Percentiles rank a stretch among this genome's conserved stretches.
Conservation (phyloP, 345 rosid genomes). For the Populus alba region DNA sequence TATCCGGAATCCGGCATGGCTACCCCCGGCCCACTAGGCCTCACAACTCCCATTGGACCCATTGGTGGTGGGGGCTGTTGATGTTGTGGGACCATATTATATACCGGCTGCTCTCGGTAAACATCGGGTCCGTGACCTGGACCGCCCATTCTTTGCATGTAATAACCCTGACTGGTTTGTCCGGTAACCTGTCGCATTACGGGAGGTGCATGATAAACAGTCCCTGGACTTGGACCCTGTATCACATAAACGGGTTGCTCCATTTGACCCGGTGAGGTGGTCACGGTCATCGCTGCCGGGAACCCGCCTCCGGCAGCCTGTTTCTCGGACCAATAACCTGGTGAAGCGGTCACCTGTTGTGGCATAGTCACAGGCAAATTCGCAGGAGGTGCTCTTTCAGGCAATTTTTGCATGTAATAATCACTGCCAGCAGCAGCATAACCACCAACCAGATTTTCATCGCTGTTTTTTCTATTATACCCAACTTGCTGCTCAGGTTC, state of each 20-base stretch:
- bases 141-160: slow-evolving; percentile 54
- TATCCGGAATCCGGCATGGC: slow-evolving; percentile 46
- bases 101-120: slow-evolving; percentile 71
- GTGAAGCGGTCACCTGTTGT: slow-evolving; percentile 31
- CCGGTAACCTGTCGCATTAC: slow-evolving; percentile 47
- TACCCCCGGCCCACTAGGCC: slow-evolving; percentile 32
- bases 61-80: slow-evolving; percentile 25
- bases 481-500: slow-evolving; percentile 41
- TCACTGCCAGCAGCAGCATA: slow-evolving; percentile 38
- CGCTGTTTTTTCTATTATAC: slow-evolving; percentile 45
- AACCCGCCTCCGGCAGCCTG: slow-evolving; percentile 50
- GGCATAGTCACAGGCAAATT: slow-evolving; percentile 28
- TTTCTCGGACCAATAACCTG: slow-evolving; percentile 60
- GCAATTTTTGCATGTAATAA: slow-evolving; percentile 46
- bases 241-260: slow-evolving; percentile 70
- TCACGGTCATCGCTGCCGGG: slow-evolving; percentile 29
- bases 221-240: slow-evolving; percentile 35
- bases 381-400: slow-evolving; percentile 38
- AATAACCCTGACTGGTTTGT: slow-evolving; percentile 66
- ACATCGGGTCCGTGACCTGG: slow-evolving; percentile 35
- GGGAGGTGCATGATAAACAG: slow-evolving; percentile 40
- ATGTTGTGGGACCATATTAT: slow-evolving; percentile 46
- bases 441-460: slow-evolving; percentile 37
- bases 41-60: slow-evolving; percentile 32
- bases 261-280: slow-evolving; percentile 29